Base-by-base conservation (phyloP, 768 basidiomycete genomes). In the Atractiella rhizophila region DNA sequence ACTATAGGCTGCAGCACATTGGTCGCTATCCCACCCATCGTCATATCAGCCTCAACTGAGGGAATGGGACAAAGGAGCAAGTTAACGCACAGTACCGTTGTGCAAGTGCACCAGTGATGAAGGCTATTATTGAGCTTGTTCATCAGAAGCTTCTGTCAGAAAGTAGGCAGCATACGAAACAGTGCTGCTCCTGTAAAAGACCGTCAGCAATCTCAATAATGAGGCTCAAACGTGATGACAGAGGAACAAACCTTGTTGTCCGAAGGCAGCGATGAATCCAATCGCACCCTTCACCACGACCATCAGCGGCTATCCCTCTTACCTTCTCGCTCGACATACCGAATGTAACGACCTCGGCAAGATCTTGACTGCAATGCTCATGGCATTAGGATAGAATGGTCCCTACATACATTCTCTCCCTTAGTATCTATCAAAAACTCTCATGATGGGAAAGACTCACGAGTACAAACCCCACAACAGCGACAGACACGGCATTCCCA, bases 361-460 rank as follows among this genome's bases (percentile, higher is more conserved):
- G 7, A 44, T 16, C 38, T 44, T 44, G 9, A 27, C 30, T 10
- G 18, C 19, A 13, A 37, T 23, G 6, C 25, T 28, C 10, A 43
- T 43, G 4, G 26, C 42, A 16, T 28, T 35, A 6, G 41, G 40
- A 32, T 19, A 43, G 42, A 37, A 34, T n/a, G 41, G 31, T 11
- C n/a, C n/a, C 41, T 35, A 23, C 29, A 19, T 6, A 25, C 21
- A 19, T n/a, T n/a, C n/a, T n/a, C n/a, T n/a, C n/a, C 28, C n/a
- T 16, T 16, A 16, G 28, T 30, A 30, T 30, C 11, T 16, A 11
- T 30, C n/a, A 11, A 16, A 35, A n/a, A 8, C 18, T 35, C 55
- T 52, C 35, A 76, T 67, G 2, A 74, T 74, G 52, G 73, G 78
- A 60, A 78, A 69, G 2, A 75, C 76, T 1, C 76, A 76, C n/a